Conservation (phyloP, 331 rosid genomes). For the Rhamnella rubrinervis region DNA sequence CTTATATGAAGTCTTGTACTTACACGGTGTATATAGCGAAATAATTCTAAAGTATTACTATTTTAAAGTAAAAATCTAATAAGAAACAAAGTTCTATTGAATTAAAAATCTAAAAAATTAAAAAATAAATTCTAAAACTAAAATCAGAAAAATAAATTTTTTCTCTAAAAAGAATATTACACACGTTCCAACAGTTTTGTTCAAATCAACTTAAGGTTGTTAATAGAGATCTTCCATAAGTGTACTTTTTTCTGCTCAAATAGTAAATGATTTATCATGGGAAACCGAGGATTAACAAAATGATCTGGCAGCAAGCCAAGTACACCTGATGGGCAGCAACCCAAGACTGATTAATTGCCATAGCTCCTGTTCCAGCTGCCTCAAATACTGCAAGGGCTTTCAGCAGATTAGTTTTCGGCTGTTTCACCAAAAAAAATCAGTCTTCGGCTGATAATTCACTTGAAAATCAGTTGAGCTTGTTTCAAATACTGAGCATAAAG, state of each 20-base stretch:
- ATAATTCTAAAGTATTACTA: too few relatives aligned
- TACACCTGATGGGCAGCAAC: constrained; percentile 91
- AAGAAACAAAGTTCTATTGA: too few relatives aligned
- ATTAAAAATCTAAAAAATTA: too few relatives aligned
- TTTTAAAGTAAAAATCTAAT: too few relatives aligned
- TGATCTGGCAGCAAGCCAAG: constrained; percentile 22
- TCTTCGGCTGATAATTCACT: constrained; percentile 66
- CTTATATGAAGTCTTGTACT: too few relatives aligned
- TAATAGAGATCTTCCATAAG: neutral
- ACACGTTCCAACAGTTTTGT: neutral
- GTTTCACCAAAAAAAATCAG: constrained; percentile 31
- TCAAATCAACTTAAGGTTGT: constrained; percentile 6
- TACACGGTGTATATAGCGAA: too few relatives aligned
- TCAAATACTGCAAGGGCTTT: constrained; percentile 80
- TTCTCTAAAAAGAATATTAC: too few relatives aligned
- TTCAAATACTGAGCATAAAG: constrained; percentile 77
- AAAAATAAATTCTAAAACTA: too few relatives aligned
- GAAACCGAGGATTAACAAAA: constrained; percentile 7
- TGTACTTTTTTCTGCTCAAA: neutral
- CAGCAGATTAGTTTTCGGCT: constrained; percentile 78
- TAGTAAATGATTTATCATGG: constrained; percentile 6
- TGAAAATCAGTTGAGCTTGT: constrained; percentile 63
- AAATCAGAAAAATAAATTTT: too few relatives aligned
- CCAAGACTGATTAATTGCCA: constrained; percentile 94
- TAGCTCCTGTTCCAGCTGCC: constrained; percentile 61